phyloP scores from a whole-genome alignment of 441 rosid genomes.

The Populus hybrid region DNA sequence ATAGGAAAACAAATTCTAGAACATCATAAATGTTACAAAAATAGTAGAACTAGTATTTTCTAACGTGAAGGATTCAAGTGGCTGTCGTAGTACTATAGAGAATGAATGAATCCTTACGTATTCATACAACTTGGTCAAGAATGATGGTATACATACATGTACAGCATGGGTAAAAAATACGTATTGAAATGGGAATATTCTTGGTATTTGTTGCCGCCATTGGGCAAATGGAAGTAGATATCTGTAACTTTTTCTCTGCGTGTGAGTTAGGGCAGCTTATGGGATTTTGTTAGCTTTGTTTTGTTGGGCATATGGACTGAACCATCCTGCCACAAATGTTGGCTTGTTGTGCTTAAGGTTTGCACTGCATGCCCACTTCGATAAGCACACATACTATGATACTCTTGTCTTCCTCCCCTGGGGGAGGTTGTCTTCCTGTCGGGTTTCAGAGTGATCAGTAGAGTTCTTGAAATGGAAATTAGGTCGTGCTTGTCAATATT shows the following conservation, averaged over 20 bases:
- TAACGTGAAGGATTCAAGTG: too few species aligned
- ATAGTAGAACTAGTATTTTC: too few species aligned
- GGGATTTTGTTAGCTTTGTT: neutral
- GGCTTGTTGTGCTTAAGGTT: neutral
- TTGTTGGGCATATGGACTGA: neutral
- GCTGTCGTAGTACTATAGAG: too few species aligned
- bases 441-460: too few species aligned
- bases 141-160: neutral
- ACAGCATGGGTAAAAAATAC: too few species aligned
- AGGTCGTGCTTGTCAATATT: too few species aligned
- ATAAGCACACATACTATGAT: neutral
- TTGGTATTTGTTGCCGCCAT: neutral
- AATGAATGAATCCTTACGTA: too few species aligned
- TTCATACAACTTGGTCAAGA: neutral
- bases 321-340: neutral
- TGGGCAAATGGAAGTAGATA: too few species aligned
- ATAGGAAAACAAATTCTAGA: too few species aligned
- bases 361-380: neutral
- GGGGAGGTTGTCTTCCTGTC: too few species aligned
- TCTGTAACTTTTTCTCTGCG: neutral
- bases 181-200: neutral
- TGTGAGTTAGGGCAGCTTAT: neutral
- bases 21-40: too few species aligned
- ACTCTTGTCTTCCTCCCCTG: neutral
- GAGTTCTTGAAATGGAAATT: too few species aligned